Base-by-base conservation (phyloP, 495 filamentous ascomycete genomes). In the Chaetomium cochliodes region DNA sequence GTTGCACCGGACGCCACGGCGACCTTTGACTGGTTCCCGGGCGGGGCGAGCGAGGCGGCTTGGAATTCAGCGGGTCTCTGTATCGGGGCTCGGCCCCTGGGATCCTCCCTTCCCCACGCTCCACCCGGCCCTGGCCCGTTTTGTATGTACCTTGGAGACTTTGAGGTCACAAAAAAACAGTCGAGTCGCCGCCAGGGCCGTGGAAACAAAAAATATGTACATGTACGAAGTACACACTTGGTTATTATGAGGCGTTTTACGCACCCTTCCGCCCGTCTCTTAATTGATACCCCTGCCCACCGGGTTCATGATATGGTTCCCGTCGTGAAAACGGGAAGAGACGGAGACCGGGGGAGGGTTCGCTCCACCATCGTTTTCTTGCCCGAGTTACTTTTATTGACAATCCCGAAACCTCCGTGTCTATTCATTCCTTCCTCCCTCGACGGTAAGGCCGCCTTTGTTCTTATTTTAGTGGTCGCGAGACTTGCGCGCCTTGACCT, bases 11-110 rank as follows among this genome's bases (percentile, higher is more conserved):
- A 62, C 54, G 63, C 63, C 65, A 68, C 63, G 42, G 57, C 28
- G 49, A 13, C 11, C 22, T 66, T n/a, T 70, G 25, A 72, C 57
- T 72, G 70, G 70, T 44, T 59, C 59, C 46, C 49, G 51, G 57
- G 25, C 39, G 25, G 23, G 20, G 12, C 25, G 41, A n/a, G 41
- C 30, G 30, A 46, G 51, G 50, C 57, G 16, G 25, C 13, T 37
- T 44, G 61, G 9, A 39, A 23, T 49, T 18, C 26, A 26, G 56
- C 39, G 42, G 56, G 23, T 12, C 56, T 26, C 16, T 11, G 13
- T 33, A 46, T 37, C 33, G 44, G 23, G 25, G 22, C 46, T 50
- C 44, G 55, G 55, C 25, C 20, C 20, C n/a, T 52, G 62, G 39
- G 57, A 49, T 63, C 25, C 12, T 55, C 41, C 61, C 52, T 63